Conservation (phyloP, 352 stramenopile genomes). For the Blastocystis hominis region DNA sequence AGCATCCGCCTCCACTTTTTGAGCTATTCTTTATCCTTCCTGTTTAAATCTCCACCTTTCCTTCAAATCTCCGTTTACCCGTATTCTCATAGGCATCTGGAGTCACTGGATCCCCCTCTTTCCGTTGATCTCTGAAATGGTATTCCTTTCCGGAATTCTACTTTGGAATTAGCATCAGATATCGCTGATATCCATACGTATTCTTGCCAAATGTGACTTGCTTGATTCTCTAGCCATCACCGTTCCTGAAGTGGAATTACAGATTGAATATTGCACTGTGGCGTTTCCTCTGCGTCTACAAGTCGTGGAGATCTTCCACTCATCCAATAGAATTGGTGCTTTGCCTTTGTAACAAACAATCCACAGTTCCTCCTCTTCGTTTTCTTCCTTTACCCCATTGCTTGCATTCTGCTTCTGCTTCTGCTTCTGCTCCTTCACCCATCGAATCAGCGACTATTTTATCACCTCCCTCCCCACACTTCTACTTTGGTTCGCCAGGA, state of each 20-base stretch:
- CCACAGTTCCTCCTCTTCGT: constrained; percentile 20
- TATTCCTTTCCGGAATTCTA: not conserved
- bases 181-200: constrained; percentile 22
- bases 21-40: not conserved
- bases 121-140: constrained; percentile 6
- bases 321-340: not conserved
- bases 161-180: constrained; percentile 41
- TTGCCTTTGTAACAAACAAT: constrained; percentile 23
- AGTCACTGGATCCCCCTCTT: not conserved
- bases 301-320: not conserved
- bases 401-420: not conserved
- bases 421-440: not conserved
- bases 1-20: constrained; percentile 17
- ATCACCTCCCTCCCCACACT: too few relatives aligned
- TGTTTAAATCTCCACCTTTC: not conserved
- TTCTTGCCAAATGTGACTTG: constrained; percentile 31
- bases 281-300: not conserved
- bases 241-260: not conserved
- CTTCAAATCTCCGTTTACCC: constrained; percentile 27
- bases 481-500: constrained; percentile 3
- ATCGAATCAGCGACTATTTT: not conserved
- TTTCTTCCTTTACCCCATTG: too few relatives aligned
- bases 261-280: not conserved
- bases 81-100: not conserved
- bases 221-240: not conserved